Conservation (phyloP, 148 eudicot genomes). For the Vaccinium macrocarpon region DNA sequence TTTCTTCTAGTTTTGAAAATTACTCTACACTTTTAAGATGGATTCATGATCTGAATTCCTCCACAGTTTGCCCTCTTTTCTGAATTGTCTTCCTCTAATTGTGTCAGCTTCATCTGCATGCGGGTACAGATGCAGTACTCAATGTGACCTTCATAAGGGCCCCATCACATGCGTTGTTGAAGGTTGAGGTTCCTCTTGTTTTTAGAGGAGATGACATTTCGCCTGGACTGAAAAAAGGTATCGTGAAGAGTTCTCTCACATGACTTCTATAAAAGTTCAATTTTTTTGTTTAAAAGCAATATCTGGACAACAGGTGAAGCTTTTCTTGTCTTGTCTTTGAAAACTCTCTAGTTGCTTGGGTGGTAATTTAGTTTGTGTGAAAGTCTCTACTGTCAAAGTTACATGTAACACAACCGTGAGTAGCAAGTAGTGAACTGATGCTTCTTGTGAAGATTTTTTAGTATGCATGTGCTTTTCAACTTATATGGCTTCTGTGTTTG, state of each 20-base stretch:
- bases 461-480: not conserved
- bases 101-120: constrained; percentile 75
- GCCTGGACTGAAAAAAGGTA: constrained; percentile 92
- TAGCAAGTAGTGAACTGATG: not conserved
- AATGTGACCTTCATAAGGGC: constrained; percentile 94
- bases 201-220: constrained; percentile 92
- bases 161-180: constrained; percentile 80
- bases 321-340: not conserved
- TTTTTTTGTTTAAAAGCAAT: not conserved
- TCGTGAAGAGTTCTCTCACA: not conserved
- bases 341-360: not conserved
- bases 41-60: not conserved
- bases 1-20: not conserved
- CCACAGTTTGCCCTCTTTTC: not conserved
- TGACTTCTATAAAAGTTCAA: not conserved
- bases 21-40: not conserved
- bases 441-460: not conserved
- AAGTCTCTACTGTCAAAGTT: not conserved
- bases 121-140: constrained; percentile 71
- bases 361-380: not conserved
- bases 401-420: not conserved
- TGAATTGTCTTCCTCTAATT: constrained; percentile 18
- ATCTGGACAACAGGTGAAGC: not conserved
- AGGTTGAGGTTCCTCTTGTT: constrained; percentile 83
- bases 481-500: not conserved